These are phyloP conservation scores for Bathelium albidoporum DNA, from an alignment of 495 filamentous ascomycete species.

Conservation along the genomic window DNA sequence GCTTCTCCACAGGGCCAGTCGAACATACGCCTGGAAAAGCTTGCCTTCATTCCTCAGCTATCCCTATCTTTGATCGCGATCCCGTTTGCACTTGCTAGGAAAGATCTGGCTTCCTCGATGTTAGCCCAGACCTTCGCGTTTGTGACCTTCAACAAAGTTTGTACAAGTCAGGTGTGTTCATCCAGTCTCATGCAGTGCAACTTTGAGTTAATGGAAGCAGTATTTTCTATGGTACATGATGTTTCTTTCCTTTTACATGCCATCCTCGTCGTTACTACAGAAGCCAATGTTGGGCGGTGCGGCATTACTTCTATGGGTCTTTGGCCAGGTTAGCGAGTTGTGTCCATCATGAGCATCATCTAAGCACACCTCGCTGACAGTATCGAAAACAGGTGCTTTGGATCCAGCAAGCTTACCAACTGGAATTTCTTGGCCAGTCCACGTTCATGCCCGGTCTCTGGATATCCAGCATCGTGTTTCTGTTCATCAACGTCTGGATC, in stretches of 20 bases:
- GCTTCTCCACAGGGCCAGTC: slow-evolving; percentile 42
- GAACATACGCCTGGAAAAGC: slow-evolving; percentile 51
- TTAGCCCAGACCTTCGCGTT: slow-evolving; percentile 98
- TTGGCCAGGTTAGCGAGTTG: slow-evolving; percentile 47
- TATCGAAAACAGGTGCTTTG: slow-evolving; percentile 76
- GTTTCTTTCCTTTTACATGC: slow-evolving; percentile 84
- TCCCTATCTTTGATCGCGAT: slow-evolving; percentile 64
- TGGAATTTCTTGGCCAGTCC: slow-evolving; percentile 82
- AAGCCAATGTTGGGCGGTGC: slow-evolving; percentile 48
- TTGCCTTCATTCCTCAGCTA: slow-evolving; percentile 84
- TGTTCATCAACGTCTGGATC: slow-evolving; percentile 77
- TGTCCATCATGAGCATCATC: too few species aligned
- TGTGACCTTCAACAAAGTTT: slow-evolving; percentile 96
- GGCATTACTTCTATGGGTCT: slow-evolving; percentile 60
- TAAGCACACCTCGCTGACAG: too few species aligned
- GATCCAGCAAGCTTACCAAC: slow-evolving; percentile 77
- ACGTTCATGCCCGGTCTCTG: slow-evolving; percentile 81
- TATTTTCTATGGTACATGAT: slow-evolving; percentile 98
- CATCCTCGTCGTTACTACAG: slow-evolving; percentile 58
- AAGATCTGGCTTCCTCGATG: slow-evolving; percentile 72
- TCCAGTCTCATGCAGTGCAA: background rate
- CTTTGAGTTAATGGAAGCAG: slow-evolving; percentile 34
- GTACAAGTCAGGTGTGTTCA: slow-evolving; percentile 74
- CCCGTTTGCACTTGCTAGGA: slow-evolving; percentile 72
- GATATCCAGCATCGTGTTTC: slow-evolving; percentile 64